Conservation (phyloP, 2,329 filamentous ascomycete species). For the Monosporascus sp. region DNA sequence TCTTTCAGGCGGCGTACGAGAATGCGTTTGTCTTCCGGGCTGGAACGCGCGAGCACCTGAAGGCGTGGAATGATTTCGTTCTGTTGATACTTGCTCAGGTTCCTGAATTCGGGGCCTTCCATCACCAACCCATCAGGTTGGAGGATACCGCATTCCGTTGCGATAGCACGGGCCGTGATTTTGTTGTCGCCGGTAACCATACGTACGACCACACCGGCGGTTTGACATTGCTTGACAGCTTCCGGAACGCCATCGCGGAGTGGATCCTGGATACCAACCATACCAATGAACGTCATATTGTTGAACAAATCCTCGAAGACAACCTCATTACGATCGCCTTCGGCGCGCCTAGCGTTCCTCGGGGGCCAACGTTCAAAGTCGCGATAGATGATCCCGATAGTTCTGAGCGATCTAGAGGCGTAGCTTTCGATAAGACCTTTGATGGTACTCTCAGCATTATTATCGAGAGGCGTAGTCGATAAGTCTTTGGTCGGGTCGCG, state of each 20-base stretch:
- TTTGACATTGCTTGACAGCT: conserved; percentile 68
- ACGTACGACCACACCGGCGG: conserved; percentile 72
- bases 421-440: conserved; percentile 70
- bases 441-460: conserved; percentile 52
- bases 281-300: conserved; percentile 62
- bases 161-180: conserved; percentile 73
- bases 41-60: conserved; percentile 69
- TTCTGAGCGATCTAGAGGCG: conserved; percentile 73
- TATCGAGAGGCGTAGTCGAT: conserved; percentile 39
- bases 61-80: conserved; percentile 63
- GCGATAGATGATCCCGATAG: conserved; percentile 77
- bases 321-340: conserved; percentile 55
- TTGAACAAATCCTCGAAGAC: conserved; percentile 63
- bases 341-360: conserved; percentile 48
- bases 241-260: conserved; percentile 70
- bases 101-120: conserved; percentile 75
- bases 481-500: conserved; percentile 43
- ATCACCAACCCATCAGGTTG: conserved; percentile 64
- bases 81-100: conserved; percentile 61
- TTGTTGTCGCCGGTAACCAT: conserved; percentile 87
- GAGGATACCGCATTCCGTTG: conserved; percentile 72
- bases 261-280: conserved; percentile 80
- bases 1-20: conserved; percentile 68
- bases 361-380: conserved; percentile 87
- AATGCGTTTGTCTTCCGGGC: conserved; percentile 71